These are phyloP conservation scores for Psidium friedrichsthalianum DNA, from an alignment of 345 rosid species.

Conservation along the genomic window DNA sequence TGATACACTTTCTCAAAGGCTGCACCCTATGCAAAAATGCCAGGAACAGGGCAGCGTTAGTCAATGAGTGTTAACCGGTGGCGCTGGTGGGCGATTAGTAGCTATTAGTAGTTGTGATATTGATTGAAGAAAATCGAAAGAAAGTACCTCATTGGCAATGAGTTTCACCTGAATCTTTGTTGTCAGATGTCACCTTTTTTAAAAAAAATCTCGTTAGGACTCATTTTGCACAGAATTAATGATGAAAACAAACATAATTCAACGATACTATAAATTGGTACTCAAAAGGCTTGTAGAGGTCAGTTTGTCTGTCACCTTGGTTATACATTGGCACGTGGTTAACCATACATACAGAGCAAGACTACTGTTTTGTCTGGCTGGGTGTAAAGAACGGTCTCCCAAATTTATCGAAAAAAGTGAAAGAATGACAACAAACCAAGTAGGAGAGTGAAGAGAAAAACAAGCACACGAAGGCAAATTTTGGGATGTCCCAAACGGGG, in stretches of 20 bases:
- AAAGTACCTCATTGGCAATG: too few species aligned
- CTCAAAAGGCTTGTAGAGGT: background rate
- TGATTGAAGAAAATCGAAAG: too few species aligned
- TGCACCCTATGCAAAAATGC: too few species aligned
- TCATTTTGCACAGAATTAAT: background rate
- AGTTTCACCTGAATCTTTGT: too few species aligned
- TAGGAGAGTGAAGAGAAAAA: background rate
- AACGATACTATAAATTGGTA: background rate
- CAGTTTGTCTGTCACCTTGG: background rate
- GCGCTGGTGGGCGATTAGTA: too few species aligned
- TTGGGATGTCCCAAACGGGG: background rate
- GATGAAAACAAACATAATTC: background rate
- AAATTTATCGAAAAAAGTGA: background rate
- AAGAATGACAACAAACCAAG: background rate
- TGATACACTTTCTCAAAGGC: too few species aligned
- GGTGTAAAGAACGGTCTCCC: background rate
- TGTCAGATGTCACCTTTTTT: too few species aligned
- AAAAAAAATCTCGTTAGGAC: too few species aligned
- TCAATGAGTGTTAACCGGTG: too few species aligned
- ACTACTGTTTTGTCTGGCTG: background rate
- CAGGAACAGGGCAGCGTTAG: too few species aligned
- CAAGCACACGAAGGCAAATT: background rate
- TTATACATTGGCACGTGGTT: background rate
- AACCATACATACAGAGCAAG: background rate
- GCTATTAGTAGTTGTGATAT: too few species aligned